Percentiles rank a stretch among this genome's conserved stretches.
These are phyloP conservation scores for Termitomyces eurrhizus DNA, from an alignment of 768 basidiomycete genomes.

Conservation along the genomic window DNA sequence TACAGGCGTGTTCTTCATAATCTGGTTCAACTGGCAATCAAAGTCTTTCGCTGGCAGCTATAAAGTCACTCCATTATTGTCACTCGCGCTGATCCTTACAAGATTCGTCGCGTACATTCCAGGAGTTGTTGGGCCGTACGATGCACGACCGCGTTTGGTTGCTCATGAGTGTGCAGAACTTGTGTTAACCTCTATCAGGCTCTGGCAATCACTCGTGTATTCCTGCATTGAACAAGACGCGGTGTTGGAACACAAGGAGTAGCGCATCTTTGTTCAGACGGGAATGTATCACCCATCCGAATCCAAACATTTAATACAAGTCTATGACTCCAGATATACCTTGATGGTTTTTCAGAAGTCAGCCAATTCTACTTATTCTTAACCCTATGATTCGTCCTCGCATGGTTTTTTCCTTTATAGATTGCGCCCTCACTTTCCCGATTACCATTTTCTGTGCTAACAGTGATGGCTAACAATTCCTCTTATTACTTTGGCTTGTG, in stretches of 20 bases:
- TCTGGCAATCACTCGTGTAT: constrained; percentile 10
- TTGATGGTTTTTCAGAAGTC: too few relatives aligned
- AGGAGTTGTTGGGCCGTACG: constrained; percentile 9
- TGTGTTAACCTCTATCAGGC: background rate
- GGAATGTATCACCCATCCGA: too few relatives aligned
- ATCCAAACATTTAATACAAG: too few relatives aligned
- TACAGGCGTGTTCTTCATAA: constrained; percentile 18
- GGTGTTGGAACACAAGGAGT: background rate
- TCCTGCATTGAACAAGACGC: constrained; percentile 1
- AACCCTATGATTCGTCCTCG: too few relatives aligned
- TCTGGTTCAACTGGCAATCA: constrained; percentile 20
- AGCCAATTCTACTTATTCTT: too few relatives aligned
- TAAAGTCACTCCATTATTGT: constrained; percentile 5
- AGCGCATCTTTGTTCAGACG: background rate
- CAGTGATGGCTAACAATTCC: too few relatives aligned
- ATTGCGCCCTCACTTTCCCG: too few relatives aligned
- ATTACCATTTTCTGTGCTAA: too few relatives aligned
- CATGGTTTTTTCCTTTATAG: too few relatives aligned
- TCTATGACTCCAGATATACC: too few relatives aligned
- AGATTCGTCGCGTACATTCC: constrained; percentile 6
- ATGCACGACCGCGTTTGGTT: constrained; percentile 6
- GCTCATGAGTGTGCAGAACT: constrained; percentile 5
- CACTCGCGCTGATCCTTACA: background rate
- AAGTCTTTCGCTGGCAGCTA: constrained; percentile 22
- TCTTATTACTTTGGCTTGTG: too few relatives aligned